Evolutionary conservation across 2,329 filamentous ascomycete genomes (phyloP), one percentile per base, ranked within the genome.

Genomic region (Didymella segeticola): DNA sequence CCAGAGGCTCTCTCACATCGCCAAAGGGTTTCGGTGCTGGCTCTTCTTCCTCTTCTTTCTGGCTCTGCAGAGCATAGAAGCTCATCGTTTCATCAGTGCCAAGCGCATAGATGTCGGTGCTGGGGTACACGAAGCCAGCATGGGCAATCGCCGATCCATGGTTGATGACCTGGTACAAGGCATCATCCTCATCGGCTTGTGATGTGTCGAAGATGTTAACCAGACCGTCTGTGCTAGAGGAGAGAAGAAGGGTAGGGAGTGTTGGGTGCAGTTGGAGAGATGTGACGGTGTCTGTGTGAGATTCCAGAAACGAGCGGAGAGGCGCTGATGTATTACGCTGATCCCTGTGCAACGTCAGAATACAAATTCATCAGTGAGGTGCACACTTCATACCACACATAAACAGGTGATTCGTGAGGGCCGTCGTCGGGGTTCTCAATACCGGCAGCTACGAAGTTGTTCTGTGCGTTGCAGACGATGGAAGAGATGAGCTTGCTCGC

Each of bases 1-100:
- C 81, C 5, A 93, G 71, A n/a, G 76, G 75, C 55, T 80, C 77
- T 25, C 90, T 80, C 68, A 91, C 79, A 67, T 95, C 89, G 2
- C 89, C 90, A 67, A 90, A 87, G 1, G 57, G 54, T 31, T 64
- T 70, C 22, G 80, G 79, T 5, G 76, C 67, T 1, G 78, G 74
- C 46, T 80, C 77, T 31, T 81, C 76, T 9, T 85, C 86, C 15
- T 83, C 83, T 38, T 84, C 82, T n/a, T 79, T 77, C 31, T 83
- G 82, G 58, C 89, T 88, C 41, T 86, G 83, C 49, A 89, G 77
- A 57, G 87, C 83, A 70, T 92, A 91, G 52, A 92, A 81, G 15
- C 88, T 87, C 58, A 92, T 83, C 53, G 85, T 86, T 77, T 95
- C 90, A 69, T 93, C 90, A 53, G 91, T 89, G 1, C 88, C 90